Conservation (phyloP, 768 basidiomycete genomes). For the Myochromella boudieri region DNA sequence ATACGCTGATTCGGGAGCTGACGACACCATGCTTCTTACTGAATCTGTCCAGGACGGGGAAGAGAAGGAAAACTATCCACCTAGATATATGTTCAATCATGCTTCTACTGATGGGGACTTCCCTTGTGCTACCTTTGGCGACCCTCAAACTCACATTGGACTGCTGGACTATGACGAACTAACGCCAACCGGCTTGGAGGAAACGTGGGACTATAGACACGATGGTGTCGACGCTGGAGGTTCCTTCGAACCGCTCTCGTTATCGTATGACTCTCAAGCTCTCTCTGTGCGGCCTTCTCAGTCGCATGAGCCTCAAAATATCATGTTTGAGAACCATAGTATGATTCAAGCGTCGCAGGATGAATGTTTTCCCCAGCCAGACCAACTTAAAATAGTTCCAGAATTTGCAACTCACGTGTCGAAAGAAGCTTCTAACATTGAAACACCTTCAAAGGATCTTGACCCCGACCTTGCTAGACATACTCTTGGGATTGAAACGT, state of each 20-base stretch:
- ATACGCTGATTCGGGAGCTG: background rate
- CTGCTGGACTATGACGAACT: no score
- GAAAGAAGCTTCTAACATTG: background rate
- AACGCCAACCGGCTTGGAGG: no score
- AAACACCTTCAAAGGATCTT: background rate
- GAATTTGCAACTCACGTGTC: no score
- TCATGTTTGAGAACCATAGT: no score
- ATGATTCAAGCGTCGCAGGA: no score
- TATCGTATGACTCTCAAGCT: constrained; percentile 14
- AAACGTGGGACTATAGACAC: constrained; percentile 10
- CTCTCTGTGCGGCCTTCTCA: background rate
- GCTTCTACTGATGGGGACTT: no score
- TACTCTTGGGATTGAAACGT: constrained; percentile 33
- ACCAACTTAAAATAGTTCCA: no score
- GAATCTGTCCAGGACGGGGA: background rate
- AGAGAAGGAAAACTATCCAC: constrained; percentile 13
- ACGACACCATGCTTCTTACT: constrained; percentile 1
- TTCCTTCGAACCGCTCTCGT: constrained; percentile 10
- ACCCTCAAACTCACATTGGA: no score
- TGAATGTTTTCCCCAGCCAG: no score
- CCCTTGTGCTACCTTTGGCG: no score
- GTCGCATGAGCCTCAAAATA: background rate
- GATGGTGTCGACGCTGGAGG: constrained; percentile 9
- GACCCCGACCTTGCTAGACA: constrained; percentile 14
- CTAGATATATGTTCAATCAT: no score